Percentiles rank a stretch among this genome's conserved stretches.
Evolutionary conservation across 1,139 yeast genomes (phyloP).

Genomic region (Taiozyma sp.): DNA sequence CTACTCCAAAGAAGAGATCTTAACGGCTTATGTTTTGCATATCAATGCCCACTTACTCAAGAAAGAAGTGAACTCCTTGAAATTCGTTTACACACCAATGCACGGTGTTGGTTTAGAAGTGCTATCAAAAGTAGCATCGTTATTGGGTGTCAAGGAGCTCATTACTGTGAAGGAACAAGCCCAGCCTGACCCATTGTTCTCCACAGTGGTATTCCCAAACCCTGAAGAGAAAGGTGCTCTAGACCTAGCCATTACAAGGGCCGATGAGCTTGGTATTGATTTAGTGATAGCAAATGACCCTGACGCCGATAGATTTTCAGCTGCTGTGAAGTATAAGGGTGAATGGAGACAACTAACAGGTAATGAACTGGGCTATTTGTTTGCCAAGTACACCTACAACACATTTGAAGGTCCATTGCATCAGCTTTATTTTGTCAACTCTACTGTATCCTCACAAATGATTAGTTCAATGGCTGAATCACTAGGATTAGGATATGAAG

Average conservation of each 20-base stretch:
- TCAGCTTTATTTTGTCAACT: constrained; percentile 63
- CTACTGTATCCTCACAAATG: constrained; percentile 89
- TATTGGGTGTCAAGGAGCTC: constrained; percentile 31
- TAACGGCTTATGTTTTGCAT: constrained; percentile 31
- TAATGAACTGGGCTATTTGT: constrained; percentile 81
- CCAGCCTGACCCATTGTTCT: constrained; percentile 75
- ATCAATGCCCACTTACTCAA: constrained; percentile 29
- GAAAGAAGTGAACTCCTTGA: constrained; percentile 10
- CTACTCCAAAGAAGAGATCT: constrained; percentile 25
- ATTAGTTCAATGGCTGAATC: constrained; percentile 61
- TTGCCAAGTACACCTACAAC: constrained; percentile 56
- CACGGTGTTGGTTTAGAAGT: constrained; percentile 82
- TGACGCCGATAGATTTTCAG: constrained; percentile 91
- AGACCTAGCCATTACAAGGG: constrained; percentile 52
- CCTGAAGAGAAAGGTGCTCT: constrained; percentile 96
- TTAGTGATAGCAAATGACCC: constrained; percentile 90
- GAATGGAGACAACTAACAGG: constrained; percentile 83
- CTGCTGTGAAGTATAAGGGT: constrained; percentile 44
- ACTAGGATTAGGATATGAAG: constrained; percentile 60
- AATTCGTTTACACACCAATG: constrained; percentile 85
- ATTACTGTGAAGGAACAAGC: constrained; percentile 52
- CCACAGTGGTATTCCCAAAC: constrained; percentile 86
- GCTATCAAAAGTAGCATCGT: constrained; percentile 26
- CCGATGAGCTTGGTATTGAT: constrained; percentile 33
- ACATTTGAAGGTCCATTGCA: constrained; percentile 23